phyloP scores from a whole-genome alignment of 2,329 filamentous ascomycete species.

The Fusarium sp. region DNA sequence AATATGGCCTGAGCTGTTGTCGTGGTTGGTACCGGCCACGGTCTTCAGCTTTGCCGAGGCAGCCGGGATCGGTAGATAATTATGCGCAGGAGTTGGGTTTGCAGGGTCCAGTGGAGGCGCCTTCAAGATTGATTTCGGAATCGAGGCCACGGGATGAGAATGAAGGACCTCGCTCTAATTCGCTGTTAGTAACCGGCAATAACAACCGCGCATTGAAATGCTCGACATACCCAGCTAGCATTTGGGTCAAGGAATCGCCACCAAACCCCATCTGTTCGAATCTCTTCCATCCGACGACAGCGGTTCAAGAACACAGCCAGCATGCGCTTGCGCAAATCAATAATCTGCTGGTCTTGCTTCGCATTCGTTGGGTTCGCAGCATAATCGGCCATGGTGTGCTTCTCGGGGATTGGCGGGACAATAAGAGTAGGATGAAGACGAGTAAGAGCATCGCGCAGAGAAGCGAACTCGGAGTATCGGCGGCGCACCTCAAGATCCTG shows the following conservation, averaged over 20 bases:
- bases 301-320: slow-evolving; percentile 93
- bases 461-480: slow-evolving; percentile 96
- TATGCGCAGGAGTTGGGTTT: slow-evolving; percentile 89
- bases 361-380: slow-evolving; percentile 97
- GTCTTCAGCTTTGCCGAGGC: slow-evolving; percentile 86
- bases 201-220: background rate
- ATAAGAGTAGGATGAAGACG: slow-evolving; percentile 94
- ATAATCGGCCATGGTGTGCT: slow-evolving; percentile 98
- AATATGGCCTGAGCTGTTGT: slow-evolving; percentile 52
- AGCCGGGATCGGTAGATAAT: slow-evolving; percentile 87
- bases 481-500: slow-evolving; percentile 95
- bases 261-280: slow-evolving; percentile 93
- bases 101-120: slow-evolving; percentile 95
- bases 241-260: slow-evolving; percentile 98
- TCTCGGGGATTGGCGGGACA: slow-evolving; percentile 97
- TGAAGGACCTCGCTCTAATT: slow-evolving; percentile 90
- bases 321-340: slow-evolving; percentile 97
- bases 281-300: slow-evolving; percentile 91
- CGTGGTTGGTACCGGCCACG: slow-evolving; percentile 54
- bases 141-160: slow-evolving; percentile 87
- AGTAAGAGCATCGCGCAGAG: slow-evolving; percentile 87
- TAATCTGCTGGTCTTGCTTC: slow-evolving; percentile 96
- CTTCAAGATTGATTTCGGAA: slow-evolving; percentile 94
- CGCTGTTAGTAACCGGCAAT: slow-evolving; percentile 33
- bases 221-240: slow-evolving; percentile 86